A percentile compares a stretch with the other conserved stretches of the same genome.
These are phyloP conservation scores for Warburgia ugandensis DNA, from an alignment of 164 flowering plant genomes.

Conservation along the genomic window DNA sequence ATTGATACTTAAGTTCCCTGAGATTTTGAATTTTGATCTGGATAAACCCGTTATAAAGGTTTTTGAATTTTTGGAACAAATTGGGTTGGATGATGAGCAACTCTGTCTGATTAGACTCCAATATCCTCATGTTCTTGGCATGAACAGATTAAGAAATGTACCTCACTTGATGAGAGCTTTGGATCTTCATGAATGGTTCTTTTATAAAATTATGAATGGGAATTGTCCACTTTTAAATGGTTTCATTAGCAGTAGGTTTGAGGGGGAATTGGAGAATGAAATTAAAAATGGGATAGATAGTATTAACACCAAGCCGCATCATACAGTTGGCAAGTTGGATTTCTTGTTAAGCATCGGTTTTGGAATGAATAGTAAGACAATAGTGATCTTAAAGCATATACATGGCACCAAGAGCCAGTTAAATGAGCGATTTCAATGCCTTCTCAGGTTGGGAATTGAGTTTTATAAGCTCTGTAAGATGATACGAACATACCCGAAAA, in stretches of 20 bases:
- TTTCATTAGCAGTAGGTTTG: conserved; percentile 18
- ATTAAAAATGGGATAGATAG: conserved; percentile 27
- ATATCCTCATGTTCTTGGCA: conserved; percentile 50
- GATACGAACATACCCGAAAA: conserved; percentile 31
- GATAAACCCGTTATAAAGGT: neutral
- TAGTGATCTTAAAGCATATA: conserved; percentile 29
- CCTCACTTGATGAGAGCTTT: conserved; percentile 54
- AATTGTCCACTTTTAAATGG: conserved; percentile 30
- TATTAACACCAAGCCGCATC: conserved; percentile 19
- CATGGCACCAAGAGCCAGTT: conserved; percentile 41
- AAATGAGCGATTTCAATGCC: conserved; percentile 48
- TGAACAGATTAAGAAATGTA: conserved; percentile 45
- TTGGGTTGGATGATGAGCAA: conserved; percentile 33
- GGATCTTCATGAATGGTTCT: conserved; percentile 54
- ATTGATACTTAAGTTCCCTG: conserved; percentile 41
- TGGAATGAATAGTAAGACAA: conserved; percentile 48
- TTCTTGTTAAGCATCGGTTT: conserved; percentile 59
- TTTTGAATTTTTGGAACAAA: conserved; percentile 34
- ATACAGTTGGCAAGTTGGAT: conserved; percentile 35
- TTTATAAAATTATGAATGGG: conserved; percentile 34
- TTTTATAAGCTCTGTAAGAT: conserved; percentile 44
- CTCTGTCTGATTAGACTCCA: conserved; percentile 17
- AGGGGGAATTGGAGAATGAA: conserved; percentile 29
- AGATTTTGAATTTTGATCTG: conserved; percentile 28
- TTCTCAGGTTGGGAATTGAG: conserved; percentile 37